Percentiles rank a stretch among this genome's conserved stretches.
Conservation (phyloP, 2,329 filamentous ascomycete species). For the Fusarium liriodendri region DNA sequence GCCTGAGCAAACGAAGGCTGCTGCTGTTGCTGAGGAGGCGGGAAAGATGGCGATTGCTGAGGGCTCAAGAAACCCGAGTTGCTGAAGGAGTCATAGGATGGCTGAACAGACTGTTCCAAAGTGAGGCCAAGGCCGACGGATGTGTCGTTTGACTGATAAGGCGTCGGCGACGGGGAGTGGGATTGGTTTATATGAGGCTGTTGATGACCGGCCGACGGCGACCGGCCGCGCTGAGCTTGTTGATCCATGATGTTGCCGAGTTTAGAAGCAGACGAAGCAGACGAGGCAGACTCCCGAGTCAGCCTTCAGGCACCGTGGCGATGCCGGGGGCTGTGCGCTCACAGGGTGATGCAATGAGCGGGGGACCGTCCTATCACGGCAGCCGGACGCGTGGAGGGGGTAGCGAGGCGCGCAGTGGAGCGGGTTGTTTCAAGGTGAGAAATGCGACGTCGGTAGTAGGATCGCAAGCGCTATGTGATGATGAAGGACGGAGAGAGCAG, state of each 20-base stretch:
- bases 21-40: conserved; percentile 46
- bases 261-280: conserved; percentile 46
- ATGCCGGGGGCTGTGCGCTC: conserved; percentile 56
- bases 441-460: conserved; percentile 32
- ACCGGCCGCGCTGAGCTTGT: conserved; percentile 64
- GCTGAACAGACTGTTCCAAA: conserved; percentile 61
- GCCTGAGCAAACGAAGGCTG: conserved; percentile 44
- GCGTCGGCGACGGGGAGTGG: conserved; percentile 72
- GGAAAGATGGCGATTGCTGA: conserved; percentile 54
- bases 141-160: conserved; percentile 60
- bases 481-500: background rate
- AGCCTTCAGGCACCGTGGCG: conserved; percentile 58
- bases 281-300: conserved; percentile 59
- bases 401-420: conserved; percentile 37
- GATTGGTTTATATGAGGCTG: conserved; percentile 75
- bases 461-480: conserved; percentile 18
- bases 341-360: conserved; percentile 46
- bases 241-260: conserved; percentile 55
- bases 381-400: conserved; percentile 45
- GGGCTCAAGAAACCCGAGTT: conserved; percentile 63
- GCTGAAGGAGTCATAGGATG: conserved; percentile 54
- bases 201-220: conserved; percentile 69
- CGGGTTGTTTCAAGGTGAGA: conserved; percentile 28
- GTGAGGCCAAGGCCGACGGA: conserved; percentile 68
- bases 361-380: conserved; percentile 45